Conservation (phyloP, 176 grass and related monocot genomes). For the Bolboschoenus planiculmis region DNA sequence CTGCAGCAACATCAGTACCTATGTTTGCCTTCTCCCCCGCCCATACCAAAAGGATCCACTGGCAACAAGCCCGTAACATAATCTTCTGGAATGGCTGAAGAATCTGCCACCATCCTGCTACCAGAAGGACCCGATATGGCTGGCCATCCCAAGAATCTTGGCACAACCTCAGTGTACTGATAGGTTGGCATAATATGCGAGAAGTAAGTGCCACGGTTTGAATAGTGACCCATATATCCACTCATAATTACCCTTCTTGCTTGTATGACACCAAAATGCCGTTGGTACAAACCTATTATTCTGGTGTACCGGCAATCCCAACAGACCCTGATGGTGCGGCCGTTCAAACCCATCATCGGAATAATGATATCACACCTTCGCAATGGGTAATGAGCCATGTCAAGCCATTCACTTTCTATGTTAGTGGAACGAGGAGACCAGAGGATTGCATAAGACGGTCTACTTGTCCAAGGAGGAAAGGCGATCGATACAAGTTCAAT, state of each 20-base stretch:
- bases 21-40: background rate
- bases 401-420: background rate
- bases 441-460: background rate
- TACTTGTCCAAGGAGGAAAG: background rate
- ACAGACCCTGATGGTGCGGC: background rate
- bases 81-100: background rate
- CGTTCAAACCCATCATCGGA: background rate
- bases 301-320: background rate
- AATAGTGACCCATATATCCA: background rate
- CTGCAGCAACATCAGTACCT: background rate
- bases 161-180: background rate
- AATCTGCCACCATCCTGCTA: background rate
- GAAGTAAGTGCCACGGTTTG: background rate
- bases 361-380: background rate
- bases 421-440: background rate
- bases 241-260: background rate
- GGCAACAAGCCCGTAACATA: background rate
- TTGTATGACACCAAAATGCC: background rate
- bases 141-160: background rate
- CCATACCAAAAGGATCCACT: background rate
- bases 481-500: background rate
- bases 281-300: background rate
- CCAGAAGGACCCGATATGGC: background rate
- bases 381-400: background rate
- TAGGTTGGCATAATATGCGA: background rate